These are phyloP conservation scores for Saururus chinensis DNA, from an alignment of 164 flowering plant species.

Conservation along the genomic window DNA sequence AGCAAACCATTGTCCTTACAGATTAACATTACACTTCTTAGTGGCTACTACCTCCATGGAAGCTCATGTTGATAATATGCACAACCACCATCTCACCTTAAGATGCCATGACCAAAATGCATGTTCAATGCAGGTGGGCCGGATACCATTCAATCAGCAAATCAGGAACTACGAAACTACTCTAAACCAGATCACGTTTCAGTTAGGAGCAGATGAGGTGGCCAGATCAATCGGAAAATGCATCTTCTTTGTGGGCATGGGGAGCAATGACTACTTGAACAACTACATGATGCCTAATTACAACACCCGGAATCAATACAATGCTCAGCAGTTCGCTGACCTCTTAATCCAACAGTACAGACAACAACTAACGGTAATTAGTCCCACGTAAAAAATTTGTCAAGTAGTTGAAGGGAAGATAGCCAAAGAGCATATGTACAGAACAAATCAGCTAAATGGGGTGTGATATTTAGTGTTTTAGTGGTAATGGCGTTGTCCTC, in stretches of 20 bases:
- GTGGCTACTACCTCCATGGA: too few relatives aligned
- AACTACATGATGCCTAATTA: conserved; percentile 94
- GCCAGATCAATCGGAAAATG: conserved; percentile 30
- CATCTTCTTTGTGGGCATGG: conserved; percentile 93
- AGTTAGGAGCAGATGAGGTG: conserved; percentile 44
- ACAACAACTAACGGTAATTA: conserved; percentile 45
- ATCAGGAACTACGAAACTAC: conserved; percentile 68
- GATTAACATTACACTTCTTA: too few relatives aligned
- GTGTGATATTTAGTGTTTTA: too few relatives aligned
- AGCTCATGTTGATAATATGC: too few relatives aligned
- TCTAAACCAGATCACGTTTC: conserved; percentile 54
- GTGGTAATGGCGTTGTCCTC: not conserved
- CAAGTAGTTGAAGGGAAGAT: too few relatives aligned
- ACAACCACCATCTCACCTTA: too few relatives aligned
- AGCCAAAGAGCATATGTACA: too few relatives aligned
- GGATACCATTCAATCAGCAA: conserved; percentile 82
- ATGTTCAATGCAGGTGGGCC: conserved; percentile 38
- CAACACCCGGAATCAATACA: conserved; percentile 55
- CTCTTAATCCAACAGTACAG: conserved; percentile 56
- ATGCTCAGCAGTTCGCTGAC: conserved; percentile 49
- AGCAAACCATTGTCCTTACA: not conserved
- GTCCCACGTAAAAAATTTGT: too few relatives aligned
- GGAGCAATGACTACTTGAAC: conserved; percentile 97
- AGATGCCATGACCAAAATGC: too few relatives aligned
- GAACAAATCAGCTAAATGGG: too few relatives aligned